These are phyloP conservation scores for Fusarium falciforme DNA, from an alignment of 2,329 filamentous ascomycete genomes.

Conservation along the genomic window DNA sequence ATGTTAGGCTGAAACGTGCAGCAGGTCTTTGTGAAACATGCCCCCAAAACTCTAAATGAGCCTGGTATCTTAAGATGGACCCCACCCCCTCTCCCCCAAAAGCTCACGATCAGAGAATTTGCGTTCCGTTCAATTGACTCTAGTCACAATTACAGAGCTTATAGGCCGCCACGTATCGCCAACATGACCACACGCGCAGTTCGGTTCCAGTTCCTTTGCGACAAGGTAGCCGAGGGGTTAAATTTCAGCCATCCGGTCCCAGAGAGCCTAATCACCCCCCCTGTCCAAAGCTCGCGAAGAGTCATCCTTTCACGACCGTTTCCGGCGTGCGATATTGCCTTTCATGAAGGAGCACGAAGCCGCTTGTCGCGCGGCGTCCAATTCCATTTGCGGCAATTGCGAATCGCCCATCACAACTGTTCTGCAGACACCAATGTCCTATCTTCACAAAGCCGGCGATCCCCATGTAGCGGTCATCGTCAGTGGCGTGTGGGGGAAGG, in stretches of 20 bases:
- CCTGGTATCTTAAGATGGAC: background rate
- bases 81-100: background rate
- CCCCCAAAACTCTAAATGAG: background rate
- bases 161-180: background rate
- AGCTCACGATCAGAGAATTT: conserved; percentile 1
- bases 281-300: conserved; percentile 7
- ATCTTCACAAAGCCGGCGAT: background rate
- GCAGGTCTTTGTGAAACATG: background rate
- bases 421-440: background rate
- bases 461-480: background rate
- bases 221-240: background rate
- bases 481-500: background rate
- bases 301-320: background rate
- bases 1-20: background rate
- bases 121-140: background rate
- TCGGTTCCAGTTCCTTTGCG: background rate
- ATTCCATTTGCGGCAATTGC: conserved; percentile 9
- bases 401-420: conserved; percentile 6
- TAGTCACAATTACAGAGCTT: background rate
- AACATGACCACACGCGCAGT: background rate
- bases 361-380: conserved; percentile 4
- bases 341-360: conserved; percentile 8
- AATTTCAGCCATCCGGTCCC: background rate
- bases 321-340: background rate
- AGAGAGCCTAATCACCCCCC: conserved; percentile 8